Conservation (phyloP, 1,139 yeast species). For the Yamadazyma trypodendri region DNA sequence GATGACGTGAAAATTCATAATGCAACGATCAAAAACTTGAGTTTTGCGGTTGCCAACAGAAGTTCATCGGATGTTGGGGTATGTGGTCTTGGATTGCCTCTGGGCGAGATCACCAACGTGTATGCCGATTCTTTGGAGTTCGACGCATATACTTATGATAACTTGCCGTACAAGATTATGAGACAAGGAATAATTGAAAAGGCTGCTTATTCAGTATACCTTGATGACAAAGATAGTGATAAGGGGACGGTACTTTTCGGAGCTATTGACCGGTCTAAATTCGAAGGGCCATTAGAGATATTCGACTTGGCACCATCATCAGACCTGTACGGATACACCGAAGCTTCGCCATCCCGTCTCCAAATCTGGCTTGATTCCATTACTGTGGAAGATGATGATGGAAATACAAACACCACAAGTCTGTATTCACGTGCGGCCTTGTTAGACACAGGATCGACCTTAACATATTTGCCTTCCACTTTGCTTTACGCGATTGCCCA, state of each 20-base stretch:
- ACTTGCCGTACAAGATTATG: conserved; percentile 26
- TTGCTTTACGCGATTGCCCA: conserved; percentile 17
- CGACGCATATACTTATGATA: conserved; percentile 17
- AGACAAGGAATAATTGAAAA: conserved; percentile 24
- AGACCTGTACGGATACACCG: background rate
- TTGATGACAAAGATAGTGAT: too few relatives aligned
- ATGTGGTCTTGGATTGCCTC: conserved; percentile 55
- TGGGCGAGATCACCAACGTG: conserved; percentile 36
- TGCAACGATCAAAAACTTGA: conserved; percentile 39
- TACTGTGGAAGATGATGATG: background rate
- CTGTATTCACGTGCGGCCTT: conserved; percentile 22
- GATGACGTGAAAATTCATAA: conserved; percentile 41
- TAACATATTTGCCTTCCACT: conserved; percentile 27
- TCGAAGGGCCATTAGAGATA: background rate
- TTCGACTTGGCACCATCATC: background rate
- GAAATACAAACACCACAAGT: background rate
- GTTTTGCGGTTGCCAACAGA: conserved; percentile 51
- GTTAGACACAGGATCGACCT: conserved; percentile 42
- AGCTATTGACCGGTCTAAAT: background rate
- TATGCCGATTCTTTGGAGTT: background rate
- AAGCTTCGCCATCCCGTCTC: background rate
- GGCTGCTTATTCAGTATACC: conserved; percentile 24
- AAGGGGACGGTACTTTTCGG: too few relatives aligned
- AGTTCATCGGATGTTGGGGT: conserved; percentile 37
- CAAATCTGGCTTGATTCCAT: background rate